Conservation (phyloP, 176 grass and related monocot genomes). For the Oryza nivara region DNA sequence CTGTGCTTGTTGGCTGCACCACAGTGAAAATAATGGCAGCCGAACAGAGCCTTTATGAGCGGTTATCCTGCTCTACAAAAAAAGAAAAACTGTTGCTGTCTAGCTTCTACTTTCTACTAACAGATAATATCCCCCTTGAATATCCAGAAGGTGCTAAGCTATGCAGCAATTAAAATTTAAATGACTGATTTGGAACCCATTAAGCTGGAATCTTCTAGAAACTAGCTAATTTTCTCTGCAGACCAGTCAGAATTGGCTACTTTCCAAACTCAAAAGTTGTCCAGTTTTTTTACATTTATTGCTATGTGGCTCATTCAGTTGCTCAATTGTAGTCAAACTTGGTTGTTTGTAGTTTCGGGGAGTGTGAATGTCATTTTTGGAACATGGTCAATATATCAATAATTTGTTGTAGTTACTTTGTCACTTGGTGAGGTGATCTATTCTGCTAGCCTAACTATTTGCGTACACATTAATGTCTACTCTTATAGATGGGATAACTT, state of each 20-base stretch:
- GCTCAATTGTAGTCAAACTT: not conserved
- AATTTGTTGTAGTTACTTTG: slow-evolving; percentile 8
- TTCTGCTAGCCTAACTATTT: slow-evolving; percentile 7
- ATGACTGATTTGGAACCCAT: not conserved
- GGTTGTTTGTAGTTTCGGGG: not conserved
- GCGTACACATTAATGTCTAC: not conserved
- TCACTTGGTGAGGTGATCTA: not conserved
- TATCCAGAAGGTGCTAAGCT: no score
- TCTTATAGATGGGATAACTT: not conserved
- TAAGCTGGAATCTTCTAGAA: not conserved
- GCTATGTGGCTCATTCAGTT: not conserved
- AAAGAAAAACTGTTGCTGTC: no score
- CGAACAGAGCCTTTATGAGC: no score
- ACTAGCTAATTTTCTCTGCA: not conserved
- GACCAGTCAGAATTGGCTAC: slow-evolving; percentile 22
- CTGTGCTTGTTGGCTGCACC: no score
- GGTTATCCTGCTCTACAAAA: no score
- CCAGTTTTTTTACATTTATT: not conserved
- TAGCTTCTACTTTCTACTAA: no score
- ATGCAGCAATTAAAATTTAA: no score
- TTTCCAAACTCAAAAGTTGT: slow-evolving; percentile 6
- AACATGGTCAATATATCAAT: slow-evolving; percentile 3
- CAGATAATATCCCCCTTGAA: no score
- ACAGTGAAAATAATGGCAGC: no score
- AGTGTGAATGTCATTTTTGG: not conserved